Evolutionary conservation across 2,329 filamentous ascomycete genomes (phyloP), one percentile per base, ranked within the genome.

Genomic region (Paraphoma chrysanthemicola): DNA sequence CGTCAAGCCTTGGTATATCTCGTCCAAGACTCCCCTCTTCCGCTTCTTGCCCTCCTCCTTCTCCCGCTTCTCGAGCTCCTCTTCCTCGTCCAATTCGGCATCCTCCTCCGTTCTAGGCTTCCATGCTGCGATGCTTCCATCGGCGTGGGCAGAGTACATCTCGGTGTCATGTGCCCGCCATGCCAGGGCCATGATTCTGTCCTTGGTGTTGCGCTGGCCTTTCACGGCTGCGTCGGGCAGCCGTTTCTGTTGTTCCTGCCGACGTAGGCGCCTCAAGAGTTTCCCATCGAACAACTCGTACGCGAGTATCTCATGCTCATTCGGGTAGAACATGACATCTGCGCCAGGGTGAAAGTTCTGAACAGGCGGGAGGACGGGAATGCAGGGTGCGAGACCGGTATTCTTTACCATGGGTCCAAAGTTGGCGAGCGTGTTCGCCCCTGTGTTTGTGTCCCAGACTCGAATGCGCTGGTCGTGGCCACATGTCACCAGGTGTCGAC

Each of bases 371-470:
- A 84, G 51, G 60, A 83, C 48, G 61, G 81, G 76, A 62, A 77
- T 66, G 18, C 77, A 58, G 5, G 75, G 70, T 3, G 79, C 78
- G 2, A 79, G 75, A 8, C 76, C 73, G 0, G 66, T 83, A 73
- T 97, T 97, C 66, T 88, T 89, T 41, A 97, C 83, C 29, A 88
- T 83, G 0, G 93, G 91, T 0, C 93, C 93, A 71, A 97, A 98
- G 73, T 90, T 93, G 0, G 90, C 91, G 6, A 97, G 85, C 0
- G 91, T 96, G 74, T 98, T 97, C 16, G 90, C 90, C 2, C 93
- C 92, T 0, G 87, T 91, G 0, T 83, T 83, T 1, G 90, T 86
- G 71, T 97, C 86, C 94, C 94, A 98, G 1, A 97, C 91, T 4
- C 93, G 86, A 60, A 98, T 89, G 8, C 90, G 86, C 47, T 91